Percentiles rank a stretch among this genome's conserved stretches.
phyloP scores from a whole-genome alignment of 805 yeast species.

The Grigorovia humatica region DNA sequence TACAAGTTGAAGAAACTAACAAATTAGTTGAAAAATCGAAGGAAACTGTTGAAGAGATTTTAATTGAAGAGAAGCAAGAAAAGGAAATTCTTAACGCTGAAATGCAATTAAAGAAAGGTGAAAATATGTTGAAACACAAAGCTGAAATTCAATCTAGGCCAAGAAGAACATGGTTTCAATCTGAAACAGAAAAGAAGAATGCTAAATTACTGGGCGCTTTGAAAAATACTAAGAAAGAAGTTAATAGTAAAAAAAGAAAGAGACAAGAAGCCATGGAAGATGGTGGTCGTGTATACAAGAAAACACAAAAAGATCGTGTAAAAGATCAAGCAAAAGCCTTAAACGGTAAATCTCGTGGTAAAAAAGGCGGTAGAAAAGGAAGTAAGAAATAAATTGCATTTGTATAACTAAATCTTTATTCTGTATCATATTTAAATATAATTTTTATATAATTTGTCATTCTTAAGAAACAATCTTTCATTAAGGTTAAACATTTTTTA shows the following conservation, averaged over 20 bases:
- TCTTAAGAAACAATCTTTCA: background rate
- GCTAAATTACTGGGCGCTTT: slow-evolving; percentile 29
- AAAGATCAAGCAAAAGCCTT: slow-evolving; percentile 37
- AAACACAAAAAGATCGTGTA: slow-evolving; percentile 65
- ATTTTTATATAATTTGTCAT: background rate
- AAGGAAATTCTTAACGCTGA: slow-evolving; percentile 84
- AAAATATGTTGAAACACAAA: slow-evolving; percentile 68
- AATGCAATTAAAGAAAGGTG: slow-evolving; percentile 79
- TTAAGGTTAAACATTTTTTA: background rate
- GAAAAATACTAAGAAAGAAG: slow-evolving; percentile 40
- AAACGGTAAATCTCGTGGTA: slow-evolving; percentile 25
- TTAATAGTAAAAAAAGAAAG: slow-evolving; percentile 64
- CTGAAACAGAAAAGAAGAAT: slow-evolving; percentile 34
- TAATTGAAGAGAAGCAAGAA: slow-evolving; percentile 80
- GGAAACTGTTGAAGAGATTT: slow-evolving; percentile 59
- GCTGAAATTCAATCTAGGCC: slow-evolving; percentile 84
- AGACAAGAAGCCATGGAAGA: slow-evolving; percentile 54
- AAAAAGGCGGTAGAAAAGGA: slow-evolving; percentile 5
- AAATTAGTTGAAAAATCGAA: slow-evolving; percentile 49
- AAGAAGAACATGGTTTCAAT: slow-evolving; percentile 93
- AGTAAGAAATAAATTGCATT: background rate
- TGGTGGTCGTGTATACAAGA: slow-evolving; percentile 53
- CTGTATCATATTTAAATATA: background rate
- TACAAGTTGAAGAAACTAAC: slow-evolving; percentile 60
- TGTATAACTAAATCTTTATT: background rate